Conservation (phyloP, 2,329 filamentous ascomycete genomes). For the Colletotrichum siamense region DNA sequence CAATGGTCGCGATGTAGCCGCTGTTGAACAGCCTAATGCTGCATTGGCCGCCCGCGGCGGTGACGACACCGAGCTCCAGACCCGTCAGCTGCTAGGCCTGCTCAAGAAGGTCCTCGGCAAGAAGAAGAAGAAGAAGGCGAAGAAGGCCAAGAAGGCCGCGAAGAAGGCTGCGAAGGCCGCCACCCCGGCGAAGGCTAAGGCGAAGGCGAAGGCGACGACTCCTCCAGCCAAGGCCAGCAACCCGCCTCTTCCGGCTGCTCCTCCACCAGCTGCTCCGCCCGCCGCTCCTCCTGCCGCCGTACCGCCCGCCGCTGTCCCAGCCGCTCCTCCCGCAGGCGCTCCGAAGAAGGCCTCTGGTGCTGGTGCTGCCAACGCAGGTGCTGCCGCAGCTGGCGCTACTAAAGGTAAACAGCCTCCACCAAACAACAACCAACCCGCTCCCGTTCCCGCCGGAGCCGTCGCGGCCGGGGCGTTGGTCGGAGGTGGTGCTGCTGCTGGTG, state of each 20-base stretch:
- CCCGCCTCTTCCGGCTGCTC: background rate
- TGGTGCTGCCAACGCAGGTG: background rate
- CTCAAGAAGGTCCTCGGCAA: background rate
- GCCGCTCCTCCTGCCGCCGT: background rate
- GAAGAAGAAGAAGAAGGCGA: background rate
- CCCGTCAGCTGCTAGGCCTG: background rate
- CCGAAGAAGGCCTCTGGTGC: background rate
- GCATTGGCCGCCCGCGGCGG: background rate
- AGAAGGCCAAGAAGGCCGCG: background rate
- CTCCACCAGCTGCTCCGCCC: background rate
- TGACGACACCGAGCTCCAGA: background rate
- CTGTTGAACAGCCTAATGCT: conserved; percentile 3
- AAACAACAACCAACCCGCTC: background rate
- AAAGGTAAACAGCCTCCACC: conserved; percentile 7
- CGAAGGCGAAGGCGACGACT: background rate
- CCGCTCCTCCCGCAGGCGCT: background rate
- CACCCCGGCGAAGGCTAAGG: background rate
- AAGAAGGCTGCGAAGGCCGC: background rate
- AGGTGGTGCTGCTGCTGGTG: background rate
- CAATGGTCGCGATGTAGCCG: background rate
- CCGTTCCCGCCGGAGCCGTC: background rate
- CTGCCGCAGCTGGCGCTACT: background rate
- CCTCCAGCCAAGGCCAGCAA: background rate
- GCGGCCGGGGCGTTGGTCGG: background rate
- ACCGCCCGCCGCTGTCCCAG: background rate